Percentiles rank a stretch among this genome's conserved stretches.
Conservation (phyloP, 495 filamentous ascomycete species). For the Tuber brumale region DNA sequence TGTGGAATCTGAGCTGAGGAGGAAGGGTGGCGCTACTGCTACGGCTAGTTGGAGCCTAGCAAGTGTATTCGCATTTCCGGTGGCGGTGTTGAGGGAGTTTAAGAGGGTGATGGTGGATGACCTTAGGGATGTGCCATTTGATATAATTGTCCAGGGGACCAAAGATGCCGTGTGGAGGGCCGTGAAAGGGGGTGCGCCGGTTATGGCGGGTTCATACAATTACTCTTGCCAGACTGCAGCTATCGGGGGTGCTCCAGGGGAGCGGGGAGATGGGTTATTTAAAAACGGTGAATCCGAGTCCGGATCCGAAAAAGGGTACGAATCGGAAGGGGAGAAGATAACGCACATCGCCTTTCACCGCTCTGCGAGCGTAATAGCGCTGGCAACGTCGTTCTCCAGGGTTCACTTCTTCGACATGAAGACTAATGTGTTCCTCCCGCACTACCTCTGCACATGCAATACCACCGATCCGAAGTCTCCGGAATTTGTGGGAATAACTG, state of each 20-base stretch:
- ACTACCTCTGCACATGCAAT: conserved; percentile 20
- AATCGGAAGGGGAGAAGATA: conserved; percentile 12
- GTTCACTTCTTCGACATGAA: conserved; percentile 28
- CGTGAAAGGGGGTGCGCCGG: not conserved
- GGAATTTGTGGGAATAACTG: conserved; percentile 6
- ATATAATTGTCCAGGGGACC: not conserved
- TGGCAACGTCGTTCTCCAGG: conserved; percentile 21
- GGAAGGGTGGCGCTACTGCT: not conserved
- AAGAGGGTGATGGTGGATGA: not conserved
- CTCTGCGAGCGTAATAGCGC: conserved; percentile 9
- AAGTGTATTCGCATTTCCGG: not conserved
- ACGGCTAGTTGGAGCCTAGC: not conserved
- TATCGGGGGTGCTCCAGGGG: not conserved
- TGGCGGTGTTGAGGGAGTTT: not conserved
- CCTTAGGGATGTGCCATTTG: not conserved
- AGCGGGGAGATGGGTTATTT: not conserved
- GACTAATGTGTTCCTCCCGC: conserved; percentile 16
- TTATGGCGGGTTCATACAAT: not conserved
- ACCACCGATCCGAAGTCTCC: not conserved
- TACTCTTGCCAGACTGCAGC: not conserved
- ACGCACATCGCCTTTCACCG: conserved; percentile 30
- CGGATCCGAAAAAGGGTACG: not conserved
- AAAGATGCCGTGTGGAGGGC: not conserved
- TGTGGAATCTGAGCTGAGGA: not conserved
- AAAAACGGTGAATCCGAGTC: not conserved